Base-by-base conservation (phyloP, 1,284 basidiomycete species). In the Tylopilus sp. region DNA sequence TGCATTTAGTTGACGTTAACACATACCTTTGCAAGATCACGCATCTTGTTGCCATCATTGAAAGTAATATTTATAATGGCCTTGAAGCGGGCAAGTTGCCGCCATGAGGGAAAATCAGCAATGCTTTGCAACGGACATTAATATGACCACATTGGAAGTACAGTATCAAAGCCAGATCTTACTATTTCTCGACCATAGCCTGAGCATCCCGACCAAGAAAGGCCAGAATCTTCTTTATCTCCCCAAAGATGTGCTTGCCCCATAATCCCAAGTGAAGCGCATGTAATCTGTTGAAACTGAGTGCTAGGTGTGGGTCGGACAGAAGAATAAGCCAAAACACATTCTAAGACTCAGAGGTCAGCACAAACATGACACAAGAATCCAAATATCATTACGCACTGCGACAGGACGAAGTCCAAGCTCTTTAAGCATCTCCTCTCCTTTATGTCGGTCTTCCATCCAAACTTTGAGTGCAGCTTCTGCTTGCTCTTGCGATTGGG, bases 241-340 rank as follows among this genome's bases (percentile, higher is more conserved):
- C 41, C 10, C 9, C 33, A 6, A 64, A 35, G 8, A 64, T 45
- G 13, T 64, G 41, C 25, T 48, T 56, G 1, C 53, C 62, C 31
- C 39, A 45, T 12, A 64, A 14, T 14, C 54, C 62, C 8, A 14
- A 13, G 29, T 56, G 31, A 6, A 45, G 17, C 4, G n/a, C 17
- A 17, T 64, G 62, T 7, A 64, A 31, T 16, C n/a, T 29, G 12
- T 64, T 34, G 19, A 64, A 64, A 37, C 62, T 56, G 33, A 56
- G 19, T n/a, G 41, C 41, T 9, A 29, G 34, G 17, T 64, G 53
- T 25, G 41, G 62, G 10, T 64, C 54, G 12, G 62, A 55, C 16
- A 10, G 9, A 9, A 39, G 37, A 10, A 39, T 39, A 9, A 10
- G 9, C 37, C 37, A 39, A 17, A 39, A 39, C 17, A 39, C 17